A percentile compares a stretch with the other conserved stretches of the same genome.
Evolutionary conservation across 2,329 filamentous ascomycete genomes (phyloP).

Genomic region (Chaetothyriales sp.): DNA sequence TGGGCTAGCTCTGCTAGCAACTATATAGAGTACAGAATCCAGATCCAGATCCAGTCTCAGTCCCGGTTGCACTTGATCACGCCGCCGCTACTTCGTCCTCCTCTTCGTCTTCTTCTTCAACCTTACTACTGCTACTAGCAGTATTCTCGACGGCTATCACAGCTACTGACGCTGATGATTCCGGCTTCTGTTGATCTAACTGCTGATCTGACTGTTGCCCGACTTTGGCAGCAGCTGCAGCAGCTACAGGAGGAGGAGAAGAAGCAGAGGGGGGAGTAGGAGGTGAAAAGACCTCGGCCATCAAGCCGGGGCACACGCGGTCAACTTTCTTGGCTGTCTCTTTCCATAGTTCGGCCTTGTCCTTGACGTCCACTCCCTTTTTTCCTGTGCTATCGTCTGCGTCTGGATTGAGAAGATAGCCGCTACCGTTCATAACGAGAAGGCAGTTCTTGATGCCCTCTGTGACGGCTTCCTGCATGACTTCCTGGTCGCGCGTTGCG

Average conservation of each 20-base stretch:
- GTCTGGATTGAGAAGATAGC: constrained; percentile 43
- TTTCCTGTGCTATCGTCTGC: neutral
- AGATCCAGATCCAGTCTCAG: too few species aligned
- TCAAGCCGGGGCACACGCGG: constrained; percentile 46
- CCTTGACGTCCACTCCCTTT: neutral
- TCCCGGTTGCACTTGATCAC: too few species aligned
- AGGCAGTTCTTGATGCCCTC: constrained; percentile 94
- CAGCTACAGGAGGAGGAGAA: too few species aligned
- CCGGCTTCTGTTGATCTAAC: neutral
- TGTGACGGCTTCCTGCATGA: constrained; percentile 79
- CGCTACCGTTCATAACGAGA: constrained; percentile 84
- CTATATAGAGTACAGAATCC: too few species aligned
- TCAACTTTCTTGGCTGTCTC: constrained; percentile 49
- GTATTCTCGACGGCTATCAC: neutral
- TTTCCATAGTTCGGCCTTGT: constrained; percentile 36
- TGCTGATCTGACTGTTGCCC: neutral
- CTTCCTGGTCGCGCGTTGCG: constrained; percentile 11
- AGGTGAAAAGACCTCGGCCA: constrained; percentile 23
- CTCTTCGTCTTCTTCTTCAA: neutral
- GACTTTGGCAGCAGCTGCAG: neutral
- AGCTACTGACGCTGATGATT: neutral
- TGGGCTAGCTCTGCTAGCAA: too few species aligned
- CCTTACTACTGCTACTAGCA: neutral
- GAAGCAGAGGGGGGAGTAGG: neutral
- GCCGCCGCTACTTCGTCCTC: neutral